phyloP scores from a whole-genome alignment of 768 basidiomycete species.

The Lactarius deliciosus region DNA sequence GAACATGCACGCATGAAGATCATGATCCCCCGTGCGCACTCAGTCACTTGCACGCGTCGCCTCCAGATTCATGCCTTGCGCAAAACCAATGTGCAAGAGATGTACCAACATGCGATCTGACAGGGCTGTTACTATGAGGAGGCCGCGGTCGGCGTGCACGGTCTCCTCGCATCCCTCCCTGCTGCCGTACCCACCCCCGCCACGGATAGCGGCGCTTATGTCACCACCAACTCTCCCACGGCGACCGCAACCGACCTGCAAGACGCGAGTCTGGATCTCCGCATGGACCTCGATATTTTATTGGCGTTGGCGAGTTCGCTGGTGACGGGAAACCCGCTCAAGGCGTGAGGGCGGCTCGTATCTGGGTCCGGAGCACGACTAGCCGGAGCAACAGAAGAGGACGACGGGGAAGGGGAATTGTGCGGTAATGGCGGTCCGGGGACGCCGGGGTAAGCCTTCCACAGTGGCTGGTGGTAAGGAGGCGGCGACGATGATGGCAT shows the following conservation, averaged over 20 bases:
- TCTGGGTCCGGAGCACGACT: neutral
- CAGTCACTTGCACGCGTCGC: constrained; percentile 6
- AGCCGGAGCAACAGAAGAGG: neutral
- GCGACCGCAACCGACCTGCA: no score
- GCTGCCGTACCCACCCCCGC: neutral
- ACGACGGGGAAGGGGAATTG: neutral
- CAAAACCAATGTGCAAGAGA: no score
- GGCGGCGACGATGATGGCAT: no score
- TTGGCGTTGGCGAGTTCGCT: no score
- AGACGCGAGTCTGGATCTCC: no score
- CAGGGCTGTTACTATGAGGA: constrained; percentile 22
- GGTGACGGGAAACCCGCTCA: neutral
- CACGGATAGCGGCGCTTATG: neutral
- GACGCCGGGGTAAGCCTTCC: neutral
- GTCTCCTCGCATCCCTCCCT: constrained; percentile 20
- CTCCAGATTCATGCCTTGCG: neutral
- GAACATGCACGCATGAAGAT: constrained; percentile 1
- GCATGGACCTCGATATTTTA: no score
- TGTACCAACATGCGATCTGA: neutral
- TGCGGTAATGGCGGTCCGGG: neutral
- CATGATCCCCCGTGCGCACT: constrained; percentile 16
- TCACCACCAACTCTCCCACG: no score
- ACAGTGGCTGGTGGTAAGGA: neutral
- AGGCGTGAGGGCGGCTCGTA: constrained; percentile 13
- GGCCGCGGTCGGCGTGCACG: constrained; percentile 20